phyloP scores from a whole-genome alignment of 2,329 filamentous ascomycete species.

The Pseudomassariella vexata region DNA sequence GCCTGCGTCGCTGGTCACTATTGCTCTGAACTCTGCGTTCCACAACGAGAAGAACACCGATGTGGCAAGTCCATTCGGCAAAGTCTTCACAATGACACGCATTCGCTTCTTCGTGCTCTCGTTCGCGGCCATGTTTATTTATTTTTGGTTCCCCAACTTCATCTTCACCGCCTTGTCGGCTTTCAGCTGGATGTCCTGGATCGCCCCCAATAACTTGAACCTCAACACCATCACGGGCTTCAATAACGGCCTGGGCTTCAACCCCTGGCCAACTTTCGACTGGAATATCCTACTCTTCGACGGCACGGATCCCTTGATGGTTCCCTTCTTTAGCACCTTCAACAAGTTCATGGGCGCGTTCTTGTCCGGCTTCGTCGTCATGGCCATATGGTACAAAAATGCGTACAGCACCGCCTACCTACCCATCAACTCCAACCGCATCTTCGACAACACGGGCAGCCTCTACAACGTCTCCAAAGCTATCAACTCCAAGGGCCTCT shows the following conservation, averaged over 20 bases:
- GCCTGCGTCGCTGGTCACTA: constrained; percentile 41
- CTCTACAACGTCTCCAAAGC: constrained; percentile 37
- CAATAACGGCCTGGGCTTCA: constrained; percentile 25
- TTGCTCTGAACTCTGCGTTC: constrained; percentile 41
- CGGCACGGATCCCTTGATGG: constrained; percentile 14
- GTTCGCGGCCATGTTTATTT: constrained; percentile 42
- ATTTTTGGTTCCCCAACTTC: constrained; percentile 45
- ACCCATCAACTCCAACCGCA: constrained; percentile 42
- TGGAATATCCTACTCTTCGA: constrained; percentile 27
- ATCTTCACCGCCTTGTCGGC: constrained; percentile 38
- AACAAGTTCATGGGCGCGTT: constrained; percentile 57
- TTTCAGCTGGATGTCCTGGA: constrained; percentile 52
- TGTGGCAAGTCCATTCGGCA: constrained; percentile 20
- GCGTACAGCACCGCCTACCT: constrained; percentile 49
- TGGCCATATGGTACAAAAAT: constrained; percentile 54
- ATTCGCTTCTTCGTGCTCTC: constrained; percentile 38
- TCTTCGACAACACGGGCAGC: constrained; percentile 42
- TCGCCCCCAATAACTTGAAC: constrained; percentile 30
- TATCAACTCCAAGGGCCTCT: constrained; percentile 29
- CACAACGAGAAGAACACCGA: constrained; percentile 34
- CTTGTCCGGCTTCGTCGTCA: constrained; percentile 46
- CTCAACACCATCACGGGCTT: constrained; percentile 24
- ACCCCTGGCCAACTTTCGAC: constrained; percentile 33
- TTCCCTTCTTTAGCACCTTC: constrained; percentile 51
- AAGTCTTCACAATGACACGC: constrained; percentile 32